Base-by-base conservation (phyloP, 306 rosid species). In the Cucumis cinereus region DNA sequence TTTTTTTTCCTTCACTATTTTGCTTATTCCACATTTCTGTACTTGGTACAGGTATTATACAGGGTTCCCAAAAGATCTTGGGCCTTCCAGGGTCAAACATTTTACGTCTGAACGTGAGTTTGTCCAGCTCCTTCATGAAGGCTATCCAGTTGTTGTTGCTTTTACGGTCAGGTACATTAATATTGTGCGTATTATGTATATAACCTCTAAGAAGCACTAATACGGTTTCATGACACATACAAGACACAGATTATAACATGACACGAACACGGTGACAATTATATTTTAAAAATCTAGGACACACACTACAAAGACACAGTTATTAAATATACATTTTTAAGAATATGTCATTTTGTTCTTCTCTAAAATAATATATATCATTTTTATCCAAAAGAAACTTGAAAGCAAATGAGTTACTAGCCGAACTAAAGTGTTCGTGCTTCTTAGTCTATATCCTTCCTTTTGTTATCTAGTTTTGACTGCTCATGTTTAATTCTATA, bases 81-180 rank as follows among this genome's bases (percentile, higher is more conserved):
- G 95, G 77, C 92, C 96, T 52, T 88, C 99, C 33, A 80, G 89
- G 83, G 89, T 94, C 64, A 80, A 90, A 83, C 87, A 90, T 90
- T 92, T 91, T 85, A 90, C 91, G 52, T 91, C 97, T 54, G 97
- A 94, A 84, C 94, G 93, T 15, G 91, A 94, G 80, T 94, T 94
- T 81, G 88, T 94, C 74, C 88, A 84, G 55, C 93, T 94, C 62
- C 97, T 94, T 82, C 94, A 90, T 67, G 94, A 94, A 85, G 95
- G 96, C 67, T 61, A 82, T 84, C 99, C 97, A 11, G 84, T 91
- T 23, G 93, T 87, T 70, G 97, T 83, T 82, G 97, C 97, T 30
- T 94, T 94, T 78, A 92, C 97, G 45, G 83, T 89, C 84, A 90
- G 87, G 99, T 94, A 60, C 50, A 13, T 69, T 49, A 35, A 70